A percentile compares a stretch with the other conserved stretches of the same genome.
phyloP scores from a whole-genome alignment of 2,329 filamentous ascomycete species.

The Epichloe uncinata region DNA sequence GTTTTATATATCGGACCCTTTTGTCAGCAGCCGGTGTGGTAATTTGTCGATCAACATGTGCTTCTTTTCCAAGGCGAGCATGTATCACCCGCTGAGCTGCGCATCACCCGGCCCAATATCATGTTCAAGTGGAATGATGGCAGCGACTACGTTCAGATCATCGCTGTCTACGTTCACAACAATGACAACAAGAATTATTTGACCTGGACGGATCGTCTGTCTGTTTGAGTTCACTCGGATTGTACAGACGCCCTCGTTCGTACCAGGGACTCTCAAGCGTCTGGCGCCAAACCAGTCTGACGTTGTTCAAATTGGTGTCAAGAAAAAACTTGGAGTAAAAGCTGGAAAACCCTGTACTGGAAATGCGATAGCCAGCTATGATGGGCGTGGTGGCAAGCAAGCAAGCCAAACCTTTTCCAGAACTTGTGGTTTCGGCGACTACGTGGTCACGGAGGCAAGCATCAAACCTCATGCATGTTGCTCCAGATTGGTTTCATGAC shows the following conservation, averaged over 20 bases:
- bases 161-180: no score
- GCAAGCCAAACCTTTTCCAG: background rate
- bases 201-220: background rate
- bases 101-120: no score
- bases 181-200: background rate
- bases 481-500: constrained; percentile 33
- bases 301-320: constrained; percentile 4
- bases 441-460: background rate
- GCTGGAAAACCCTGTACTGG: background rate
- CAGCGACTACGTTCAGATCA: no score
- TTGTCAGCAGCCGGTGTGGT: no score
- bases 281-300: constrained; percentile 2
- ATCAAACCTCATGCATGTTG: background rate
- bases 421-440: constrained; percentile 1
- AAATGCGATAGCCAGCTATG: background rate
- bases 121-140: no score
- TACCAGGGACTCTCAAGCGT: constrained; percentile 2
- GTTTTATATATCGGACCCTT: no score
- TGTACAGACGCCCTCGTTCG: background rate
- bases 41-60: no score
- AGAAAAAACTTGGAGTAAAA: constrained; percentile 2
- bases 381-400: background rate
- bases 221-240: constrained; percentile 2
- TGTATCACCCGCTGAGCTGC: no score
- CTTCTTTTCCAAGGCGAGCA: no score